phyloP scores from a whole-genome alignment of 192 early-diverging fungal species.

The Mortierella antarctica region DNA sequence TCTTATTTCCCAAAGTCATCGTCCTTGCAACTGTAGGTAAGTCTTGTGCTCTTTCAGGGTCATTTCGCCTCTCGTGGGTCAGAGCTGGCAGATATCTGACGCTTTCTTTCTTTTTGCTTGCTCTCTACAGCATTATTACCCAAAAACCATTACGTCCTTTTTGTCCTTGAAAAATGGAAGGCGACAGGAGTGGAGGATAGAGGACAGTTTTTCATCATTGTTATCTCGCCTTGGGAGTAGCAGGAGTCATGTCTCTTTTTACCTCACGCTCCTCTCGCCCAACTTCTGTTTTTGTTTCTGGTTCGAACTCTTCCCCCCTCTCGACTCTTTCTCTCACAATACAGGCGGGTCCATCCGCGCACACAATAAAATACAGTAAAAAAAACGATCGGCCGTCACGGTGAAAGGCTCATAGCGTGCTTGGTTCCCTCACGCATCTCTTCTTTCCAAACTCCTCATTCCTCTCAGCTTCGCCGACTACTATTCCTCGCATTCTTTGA shows the following conservation, averaged over 20 bases:
- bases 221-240: not conserved
- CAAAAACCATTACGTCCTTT: not conserved
- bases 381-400: constrained; percentile 6
- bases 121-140: constrained; percentile 14
- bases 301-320: not conserved
- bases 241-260: constrained; percentile 6
- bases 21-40: constrained; percentile 37
- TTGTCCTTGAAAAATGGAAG: too few relatives aligned
- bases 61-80: not conserved
- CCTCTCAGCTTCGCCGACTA: not conserved
- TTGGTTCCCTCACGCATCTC: too few relatives aligned
- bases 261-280: constrained; percentile 3
- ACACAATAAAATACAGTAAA: not conserved
- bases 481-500: not conserved
- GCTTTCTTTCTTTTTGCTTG: not conserved
- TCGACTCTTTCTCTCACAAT: not conserved
- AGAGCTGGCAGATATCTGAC: not conserved
- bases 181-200: constrained; percentile 1
- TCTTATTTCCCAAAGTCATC: not conserved
- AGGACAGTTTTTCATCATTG: not conserved
- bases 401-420: not conserved
- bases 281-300: not conserved
- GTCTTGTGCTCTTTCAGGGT: not conserved
- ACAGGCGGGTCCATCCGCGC: too few relatives aligned
- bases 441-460: not conserved